Conservation (phyloP, 1,139 yeast genomes). For the Nakaseomyces glabratus region DNA sequence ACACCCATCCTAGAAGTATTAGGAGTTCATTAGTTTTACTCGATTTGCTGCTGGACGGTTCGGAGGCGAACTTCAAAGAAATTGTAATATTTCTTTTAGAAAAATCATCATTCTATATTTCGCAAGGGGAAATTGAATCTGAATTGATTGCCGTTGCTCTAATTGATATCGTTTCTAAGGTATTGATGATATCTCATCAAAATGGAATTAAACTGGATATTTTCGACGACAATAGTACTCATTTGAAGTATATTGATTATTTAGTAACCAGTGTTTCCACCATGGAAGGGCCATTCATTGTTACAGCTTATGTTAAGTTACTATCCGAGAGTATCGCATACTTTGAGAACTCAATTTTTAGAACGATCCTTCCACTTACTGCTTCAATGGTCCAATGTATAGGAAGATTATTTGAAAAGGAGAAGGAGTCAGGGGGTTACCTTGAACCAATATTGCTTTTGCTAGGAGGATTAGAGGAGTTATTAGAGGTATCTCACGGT, state of each 20-base stretch:
- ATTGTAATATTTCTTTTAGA: conserved; percentile 32
- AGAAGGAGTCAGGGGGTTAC: conserved; percentile 20
- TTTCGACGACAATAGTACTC: conserved; percentile 29
- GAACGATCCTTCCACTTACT: conserved; percentile 28
- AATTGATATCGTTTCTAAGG: conserved; percentile 28
- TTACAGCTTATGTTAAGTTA: conserved; percentile 28
- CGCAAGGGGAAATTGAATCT: conserved; percentile 20
- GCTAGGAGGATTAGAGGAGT: conserved; percentile 57
- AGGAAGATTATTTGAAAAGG: conserved; percentile 18
- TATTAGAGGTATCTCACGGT: conserved; percentile 54
- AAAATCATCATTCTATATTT: conserved; percentile 28
- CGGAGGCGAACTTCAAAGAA: conserved; percentile 43
- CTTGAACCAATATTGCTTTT: conserved; percentile 39
- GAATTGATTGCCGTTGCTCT: conserved; percentile 29
- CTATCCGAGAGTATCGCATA: conserved; percentile 28
- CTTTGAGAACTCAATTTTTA: conserved; percentile 27
- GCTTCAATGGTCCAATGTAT: conserved; percentile 29
- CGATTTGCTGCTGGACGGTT: conserved; percentile 44
- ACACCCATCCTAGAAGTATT: conserved; percentile 30
- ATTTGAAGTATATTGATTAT: conserved; percentile 29
- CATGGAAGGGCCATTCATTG: conserved; percentile 28
- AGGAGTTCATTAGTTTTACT: conserved; percentile 37
- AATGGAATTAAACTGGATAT: conserved; percentile 28
- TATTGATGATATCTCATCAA: conserved; percentile 26
- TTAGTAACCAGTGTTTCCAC: conserved; percentile 27